Conservation (phyloP, 352 stramenopile species). For the Pelagophyceae sp. region DNA sequence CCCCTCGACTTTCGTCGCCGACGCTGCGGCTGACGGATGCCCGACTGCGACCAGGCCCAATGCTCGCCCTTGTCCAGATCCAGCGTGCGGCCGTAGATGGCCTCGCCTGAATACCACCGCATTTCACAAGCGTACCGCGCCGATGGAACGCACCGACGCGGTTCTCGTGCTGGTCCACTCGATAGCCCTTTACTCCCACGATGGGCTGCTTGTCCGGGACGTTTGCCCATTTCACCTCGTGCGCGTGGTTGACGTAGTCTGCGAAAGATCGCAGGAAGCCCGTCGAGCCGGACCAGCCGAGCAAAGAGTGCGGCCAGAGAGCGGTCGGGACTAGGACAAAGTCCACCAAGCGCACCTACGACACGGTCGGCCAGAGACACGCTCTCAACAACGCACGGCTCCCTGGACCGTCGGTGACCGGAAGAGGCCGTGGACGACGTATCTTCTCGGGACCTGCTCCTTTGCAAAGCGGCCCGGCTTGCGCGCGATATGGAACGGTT, state of each 20-base stretch:
- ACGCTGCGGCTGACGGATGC: neutral
- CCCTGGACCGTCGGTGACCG: neutral
- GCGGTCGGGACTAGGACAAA: neutral
- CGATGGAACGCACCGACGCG: neutral
- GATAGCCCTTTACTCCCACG: neutral
- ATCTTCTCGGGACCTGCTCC: neutral
- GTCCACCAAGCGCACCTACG: neutral
- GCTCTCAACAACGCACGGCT: neutral
- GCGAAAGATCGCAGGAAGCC: neutral
- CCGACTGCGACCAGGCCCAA: slow-evolving; percentile 3
- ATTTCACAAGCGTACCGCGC: too few species aligned
- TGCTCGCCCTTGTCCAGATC: slow-evolving; percentile 2
- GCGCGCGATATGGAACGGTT: neutral
- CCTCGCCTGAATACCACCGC: too few species aligned
- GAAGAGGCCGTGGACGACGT: neutral
- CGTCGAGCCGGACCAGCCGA: slow-evolving; percentile 9
- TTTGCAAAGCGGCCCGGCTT: neutral
- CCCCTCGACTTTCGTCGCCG: too few species aligned
- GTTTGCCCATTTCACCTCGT: neutral
- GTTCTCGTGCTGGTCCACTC: neutral
- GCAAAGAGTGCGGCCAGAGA: neutral
- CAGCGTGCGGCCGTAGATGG: neutral
- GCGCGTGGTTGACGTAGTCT: neutral
- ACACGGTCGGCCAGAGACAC: neutral
- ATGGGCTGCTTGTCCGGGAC: neutral